These are phyloP conservation scores for Termitomyces sp. DNA, from an alignment of 768 basidiomycete species.

Conservation along the genomic window DNA sequence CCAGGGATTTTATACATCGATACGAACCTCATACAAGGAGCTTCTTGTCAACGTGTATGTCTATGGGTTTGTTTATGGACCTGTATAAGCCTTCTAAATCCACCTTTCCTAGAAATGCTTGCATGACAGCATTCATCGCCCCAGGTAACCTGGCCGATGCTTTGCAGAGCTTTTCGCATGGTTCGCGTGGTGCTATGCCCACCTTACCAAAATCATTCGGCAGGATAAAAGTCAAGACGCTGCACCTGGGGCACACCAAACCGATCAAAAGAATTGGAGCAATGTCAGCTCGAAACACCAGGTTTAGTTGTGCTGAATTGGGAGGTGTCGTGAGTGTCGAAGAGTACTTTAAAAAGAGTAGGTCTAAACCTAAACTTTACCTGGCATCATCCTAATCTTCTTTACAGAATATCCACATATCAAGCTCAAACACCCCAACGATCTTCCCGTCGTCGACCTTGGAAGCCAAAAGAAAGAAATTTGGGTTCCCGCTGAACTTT, in stretches of 20 bases:
- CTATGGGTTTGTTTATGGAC: not conserved
- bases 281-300: slow-evolving; percentile 34
- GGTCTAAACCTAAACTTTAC: slow-evolving; percentile 19
- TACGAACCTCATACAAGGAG: slow-evolving; percentile 44
- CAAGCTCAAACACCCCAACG: slow-evolving; percentile 37
- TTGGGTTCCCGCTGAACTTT: slow-evolving; percentile 68
- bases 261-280: slow-evolving; percentile 35
- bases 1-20: slow-evolving; percentile 48
- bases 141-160: slow-evolving; percentile 63
- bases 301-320: slow-evolving; percentile 48
- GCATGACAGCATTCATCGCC: slow-evolving; percentile 53
- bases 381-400: not conserved
- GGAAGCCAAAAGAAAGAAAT: slow-evolving; percentile 27
- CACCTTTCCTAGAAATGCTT: slow-evolving; percentile 37
- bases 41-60: slow-evolving; percentile 53
- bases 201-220: slow-evolving; percentile 44
- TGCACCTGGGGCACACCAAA: slow-evolving; percentile 56
- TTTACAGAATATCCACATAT: slow-evolving; percentile 55
- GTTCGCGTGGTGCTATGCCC: slow-evolving; percentile 41
- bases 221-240: slow-evolving; percentile 56
- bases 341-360: slow-evolving; percentile 62
- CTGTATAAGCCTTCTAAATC: not conserved
- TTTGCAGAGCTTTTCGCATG: slow-evolving; percentile 42
- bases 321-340: slow-evolving; percentile 57
- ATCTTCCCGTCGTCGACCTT: slow-evolving; percentile 54